Conservation (phyloP, 176 grass and related monocot genomes). For the Areca catechu region DNA sequence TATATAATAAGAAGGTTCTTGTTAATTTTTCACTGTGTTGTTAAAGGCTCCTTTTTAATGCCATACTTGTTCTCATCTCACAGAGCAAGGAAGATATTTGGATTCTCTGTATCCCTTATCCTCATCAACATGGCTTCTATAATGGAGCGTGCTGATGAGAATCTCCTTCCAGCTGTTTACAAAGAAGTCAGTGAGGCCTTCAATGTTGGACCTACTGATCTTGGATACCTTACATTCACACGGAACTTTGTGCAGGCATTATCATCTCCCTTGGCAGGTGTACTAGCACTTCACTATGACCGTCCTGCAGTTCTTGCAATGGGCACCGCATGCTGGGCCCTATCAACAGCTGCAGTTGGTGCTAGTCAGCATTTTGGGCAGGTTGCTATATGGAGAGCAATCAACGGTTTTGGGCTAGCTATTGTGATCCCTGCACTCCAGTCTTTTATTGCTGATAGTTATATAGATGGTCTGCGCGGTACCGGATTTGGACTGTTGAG, state of each 20-base stretch:
- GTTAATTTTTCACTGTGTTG: no score
- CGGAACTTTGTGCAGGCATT: conserved; percentile 81
- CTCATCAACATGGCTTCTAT: conserved; percentile 90
- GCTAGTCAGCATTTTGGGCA: conserved; percentile 65
- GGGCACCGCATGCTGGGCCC: conserved; percentile 73
- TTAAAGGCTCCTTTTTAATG: no score
- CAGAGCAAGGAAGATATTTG: conserved; percentile 83
- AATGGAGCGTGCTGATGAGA: conserved; percentile 91
- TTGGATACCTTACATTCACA: conserved; percentile 83
- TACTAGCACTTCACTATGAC: conserved; percentile 78
- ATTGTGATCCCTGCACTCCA: conserved; percentile 94
- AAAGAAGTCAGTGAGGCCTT: conserved; percentile 92
- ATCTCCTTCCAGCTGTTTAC: conserved; percentile 86
- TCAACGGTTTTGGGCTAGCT: conserved; percentile 85
- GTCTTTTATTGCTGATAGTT: conserved; percentile 93
- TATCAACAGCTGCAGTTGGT: conserved; percentile 74
- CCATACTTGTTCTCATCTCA: conserved; percentile 18
- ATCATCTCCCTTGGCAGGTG: conserved; percentile 68
- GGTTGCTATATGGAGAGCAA: conserved; percentile 74
- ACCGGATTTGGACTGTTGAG: conserved; percentile 80
- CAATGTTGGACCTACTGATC: conserved; percentile 74
- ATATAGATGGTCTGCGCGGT: conserved; percentile 63
- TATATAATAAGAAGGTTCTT: no score
- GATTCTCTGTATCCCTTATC: conserved; percentile 84
- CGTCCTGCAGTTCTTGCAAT: conserved; percentile 67